phyloP scores from a whole-genome alignment of 768 basidiomycete genomes.

The Mycena pura region DNA sequence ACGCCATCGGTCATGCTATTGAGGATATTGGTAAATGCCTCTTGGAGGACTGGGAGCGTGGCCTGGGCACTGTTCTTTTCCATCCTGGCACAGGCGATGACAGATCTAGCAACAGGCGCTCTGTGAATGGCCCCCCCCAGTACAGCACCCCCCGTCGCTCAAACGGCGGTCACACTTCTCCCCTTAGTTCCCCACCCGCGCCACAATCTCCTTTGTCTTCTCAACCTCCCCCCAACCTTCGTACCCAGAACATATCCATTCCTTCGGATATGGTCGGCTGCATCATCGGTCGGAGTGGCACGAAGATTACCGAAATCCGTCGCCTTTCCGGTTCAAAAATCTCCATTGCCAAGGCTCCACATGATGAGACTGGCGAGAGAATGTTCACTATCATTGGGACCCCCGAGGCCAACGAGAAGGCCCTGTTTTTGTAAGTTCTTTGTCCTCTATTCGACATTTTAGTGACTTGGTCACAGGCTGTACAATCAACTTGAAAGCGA shows the following conservation, averaged over 20 bases:
- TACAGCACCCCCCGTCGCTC: conserved; percentile 63
- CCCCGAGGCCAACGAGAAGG: conserved; percentile 96
- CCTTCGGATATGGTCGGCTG: conserved; percentile 99
- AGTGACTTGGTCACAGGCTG: conserved; percentile 41
- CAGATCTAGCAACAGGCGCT: conserved; percentile 58
- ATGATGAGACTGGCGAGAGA: conserved; percentile 98
- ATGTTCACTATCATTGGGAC: conserved; percentile 99
- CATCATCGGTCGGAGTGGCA: conserved; percentile 94
- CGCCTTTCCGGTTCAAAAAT: conserved; percentile 98
- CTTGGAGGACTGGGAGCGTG: conserved; percentile 96
- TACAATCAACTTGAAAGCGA: conserved; percentile 97
- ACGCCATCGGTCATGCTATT: conserved; percentile 91
- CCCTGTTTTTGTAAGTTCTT: conserved; percentile 71
- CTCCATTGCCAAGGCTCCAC: conserved; percentile 98
- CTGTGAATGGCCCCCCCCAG: conserved; percentile 52
- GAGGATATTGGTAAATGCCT: conserved; percentile 96
- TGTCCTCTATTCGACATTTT: not conserved
- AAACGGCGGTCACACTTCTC: conserved; percentile 62
- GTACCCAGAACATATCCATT: conserved; percentile 99
- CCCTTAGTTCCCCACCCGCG: conserved; percentile 52
- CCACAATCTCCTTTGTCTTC: conserved; percentile 57
- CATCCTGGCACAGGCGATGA: conserved; percentile 90
- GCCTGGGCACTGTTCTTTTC: conserved; percentile 92
- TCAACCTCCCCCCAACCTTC: conserved; percentile 78
- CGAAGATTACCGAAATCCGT: conserved; percentile 99